A percentile compares a stretch with the other conserved stretches of the same genome.
phyloP scores from a whole-genome alignment of 2,329 filamentous ascomycete genomes.

The Seiridium unicorne region DNA sequence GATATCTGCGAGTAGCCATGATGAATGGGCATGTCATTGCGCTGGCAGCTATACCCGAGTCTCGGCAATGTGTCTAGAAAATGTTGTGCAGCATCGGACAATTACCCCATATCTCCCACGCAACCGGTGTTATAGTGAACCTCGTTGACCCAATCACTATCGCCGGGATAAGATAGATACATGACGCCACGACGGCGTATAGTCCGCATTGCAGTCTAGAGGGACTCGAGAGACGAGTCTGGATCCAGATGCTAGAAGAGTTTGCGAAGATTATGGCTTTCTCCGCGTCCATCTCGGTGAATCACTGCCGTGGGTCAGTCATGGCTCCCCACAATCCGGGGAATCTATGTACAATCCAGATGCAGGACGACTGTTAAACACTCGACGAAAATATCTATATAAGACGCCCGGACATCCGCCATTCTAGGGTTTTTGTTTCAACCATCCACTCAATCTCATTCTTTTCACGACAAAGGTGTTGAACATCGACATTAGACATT shows the following conservation, averaged over 20 bases:
- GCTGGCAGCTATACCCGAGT: constrained; percentile 5
- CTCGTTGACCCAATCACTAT: not conserved
- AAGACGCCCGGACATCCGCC: not conserved
- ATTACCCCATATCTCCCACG: not conserved
- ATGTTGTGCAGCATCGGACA: constrained; percentile 1
- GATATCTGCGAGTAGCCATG: not conserved
- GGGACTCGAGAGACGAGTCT: not conserved
- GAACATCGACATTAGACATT: not conserved
- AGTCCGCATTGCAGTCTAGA: too few relatives aligned
- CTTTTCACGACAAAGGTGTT: not conserved
- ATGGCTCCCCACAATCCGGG: not conserved
- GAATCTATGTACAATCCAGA: not conserved
- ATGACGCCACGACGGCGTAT: not conserved
- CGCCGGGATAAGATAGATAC: not conserved
- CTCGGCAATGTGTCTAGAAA: not conserved
- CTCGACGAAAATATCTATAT: not conserved
- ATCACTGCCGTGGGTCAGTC: not conserved
- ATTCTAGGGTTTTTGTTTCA: not conserved
- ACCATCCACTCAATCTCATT: not conserved
- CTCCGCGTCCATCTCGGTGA: not conserved
- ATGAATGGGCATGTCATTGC: not conserved
- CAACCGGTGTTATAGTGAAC: not conserved
- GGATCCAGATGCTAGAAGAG: too few relatives aligned
- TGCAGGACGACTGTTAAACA: not conserved
- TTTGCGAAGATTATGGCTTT: not conserved